Evolutionary conservation across 2,329 filamentous ascomycete genomes (phyloP), one percentile per base, ranked within the genome.

Genomic region (Triangularia verruculosa): DNA sequence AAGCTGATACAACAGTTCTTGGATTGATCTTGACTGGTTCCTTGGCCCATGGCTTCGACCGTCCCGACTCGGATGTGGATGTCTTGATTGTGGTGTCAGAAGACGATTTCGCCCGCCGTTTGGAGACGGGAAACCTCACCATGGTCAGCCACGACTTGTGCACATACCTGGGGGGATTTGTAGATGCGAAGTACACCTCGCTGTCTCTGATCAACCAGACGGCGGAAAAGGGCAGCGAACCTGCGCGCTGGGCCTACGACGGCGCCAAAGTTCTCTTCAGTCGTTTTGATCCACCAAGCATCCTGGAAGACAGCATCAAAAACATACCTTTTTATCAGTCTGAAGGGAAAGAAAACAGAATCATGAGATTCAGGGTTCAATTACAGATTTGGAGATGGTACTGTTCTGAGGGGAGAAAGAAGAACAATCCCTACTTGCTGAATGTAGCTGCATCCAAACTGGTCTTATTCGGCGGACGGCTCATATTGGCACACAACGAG

Each of bases 401-500:
- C 27, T 55, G 30, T 20, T 13, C 6, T 7, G 67, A 67, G 57
- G 67, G 24, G 11, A 34, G 57, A 15, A 52, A 32, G 12, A 67
- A 68, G 27, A 34, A 59, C 34, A 63, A 69, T 43, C 12, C 12
- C 25, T 69, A 67, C 30, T 32, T 68, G 54, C 43, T 68, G 25
- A 57, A 61, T 1, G 12, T 64, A 20, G 66, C 67, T 7, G 64
- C 55, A 43, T 24, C 27, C 11, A 69, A 68, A 61, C 34, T 69
- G 57, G 57, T 64, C 1, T 47, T 69, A 47, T 69, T 69, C 43
- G 67, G 64, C 4, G 61, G 64, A 7, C 51, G 67, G 59, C 47
- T 69, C 47, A 59, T 69, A 1, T 61, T 69, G 24, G 61, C 67
- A n/a, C 47, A 69, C 13, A 69, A 69, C 32, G 66, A 66, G 55